A percentile compares a stretch with the other conserved stretches of the same genome.
These are phyloP conservation scores for Aureobasidium sp. DNA, from an alignment of 2,329 filamentous ascomycete species.

Conservation along the genomic window DNA sequence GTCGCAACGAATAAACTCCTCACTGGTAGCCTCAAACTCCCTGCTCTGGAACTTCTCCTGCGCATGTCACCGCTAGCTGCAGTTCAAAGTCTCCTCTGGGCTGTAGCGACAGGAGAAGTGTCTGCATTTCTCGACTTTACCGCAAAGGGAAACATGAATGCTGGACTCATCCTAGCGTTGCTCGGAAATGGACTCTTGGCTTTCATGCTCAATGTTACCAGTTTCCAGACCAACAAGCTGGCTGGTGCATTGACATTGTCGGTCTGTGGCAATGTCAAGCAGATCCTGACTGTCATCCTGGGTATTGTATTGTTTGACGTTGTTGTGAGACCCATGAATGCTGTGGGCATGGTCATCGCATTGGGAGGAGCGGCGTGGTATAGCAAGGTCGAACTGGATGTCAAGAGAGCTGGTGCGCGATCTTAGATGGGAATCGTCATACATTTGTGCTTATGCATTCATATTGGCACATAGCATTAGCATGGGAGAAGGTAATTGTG, in stretches of 20 bases:
- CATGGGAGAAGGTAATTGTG: background rate
- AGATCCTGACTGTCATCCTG: slow-evolving; percentile 31
- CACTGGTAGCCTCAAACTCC: slow-evolving; percentile 53
- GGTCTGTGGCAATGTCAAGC: slow-evolving; percentile 33
- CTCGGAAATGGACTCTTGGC: slow-evolving; percentile 28
- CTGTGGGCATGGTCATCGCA: slow-evolving; percentile 47
- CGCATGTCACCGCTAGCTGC: slow-evolving; percentile 56
- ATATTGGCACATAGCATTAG: background rate
- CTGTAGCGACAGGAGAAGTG: slow-evolving; percentile 46
- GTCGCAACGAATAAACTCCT: slow-evolving; percentile 58
- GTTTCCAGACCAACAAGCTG: slow-evolving; percentile 34
- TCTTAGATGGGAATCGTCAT: background rate
- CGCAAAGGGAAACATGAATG: slow-evolving; percentile 22
- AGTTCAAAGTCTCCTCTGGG: slow-evolving; percentile 48
- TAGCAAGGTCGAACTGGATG: slow-evolving; percentile 50
- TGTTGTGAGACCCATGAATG: slow-evolving; percentile 37
- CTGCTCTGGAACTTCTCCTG: slow-evolving; percentile 54
- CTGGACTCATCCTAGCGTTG: slow-evolving; percentile 21
- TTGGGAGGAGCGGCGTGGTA: slow-evolving; percentile 51
- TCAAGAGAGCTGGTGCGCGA: slow-evolving; percentile 28
- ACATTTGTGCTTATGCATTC: background rate
- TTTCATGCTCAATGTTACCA: slow-evolving; percentile 31
- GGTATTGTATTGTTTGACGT: slow-evolving; percentile 32
- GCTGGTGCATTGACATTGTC: slow-evolving; percentile 32
- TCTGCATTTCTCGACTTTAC: slow-evolving; percentile 18